phyloP scores from a whole-genome alignment of 441 rosid genomes.

The Rhodomyrtus psidioides region DNA sequence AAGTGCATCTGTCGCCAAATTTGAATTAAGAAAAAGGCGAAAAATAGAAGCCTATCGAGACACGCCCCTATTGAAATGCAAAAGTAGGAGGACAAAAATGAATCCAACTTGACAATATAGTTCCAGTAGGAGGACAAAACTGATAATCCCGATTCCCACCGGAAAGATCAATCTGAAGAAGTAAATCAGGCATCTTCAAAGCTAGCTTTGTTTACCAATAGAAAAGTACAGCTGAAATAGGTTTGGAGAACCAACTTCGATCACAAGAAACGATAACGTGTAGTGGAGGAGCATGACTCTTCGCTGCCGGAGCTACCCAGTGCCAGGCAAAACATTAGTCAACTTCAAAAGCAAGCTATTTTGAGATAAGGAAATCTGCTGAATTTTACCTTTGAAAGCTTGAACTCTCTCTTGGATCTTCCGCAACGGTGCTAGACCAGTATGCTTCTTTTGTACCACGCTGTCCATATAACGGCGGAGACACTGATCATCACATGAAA shows the following conservation, averaged over 20 bases:
- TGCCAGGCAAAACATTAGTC: slow-evolving; percentile 15
- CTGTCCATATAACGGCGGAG: background rate
- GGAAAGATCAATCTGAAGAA: background rate
- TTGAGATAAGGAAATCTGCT: background rate
- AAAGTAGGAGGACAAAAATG: background rate
- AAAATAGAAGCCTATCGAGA: background rate
- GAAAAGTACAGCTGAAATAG: background rate
- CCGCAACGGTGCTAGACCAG: slow-evolving; percentile 27
- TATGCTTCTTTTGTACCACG: slow-evolving; percentile 21
- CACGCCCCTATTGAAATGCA: background rate
- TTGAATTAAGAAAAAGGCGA: background rate
- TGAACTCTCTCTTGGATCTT: slow-evolving; percentile 39
- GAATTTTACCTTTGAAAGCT: slow-evolving; percentile 49
- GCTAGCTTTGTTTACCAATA: background rate
- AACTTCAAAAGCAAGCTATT: background rate
- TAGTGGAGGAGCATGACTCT: slow-evolving; percentile 71
- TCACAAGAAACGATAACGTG: background rate
- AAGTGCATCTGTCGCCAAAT: background rate
- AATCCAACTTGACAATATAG: background rate
- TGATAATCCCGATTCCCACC: background rate
- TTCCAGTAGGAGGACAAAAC: background rate
- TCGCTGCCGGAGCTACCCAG: slow-evolving; percentile 43
- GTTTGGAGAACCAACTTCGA: background rate
- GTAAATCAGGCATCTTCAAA: background rate
- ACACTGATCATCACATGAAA: slow-evolving; percentile 19